Conservation (phyloP, 306 rosid genomes). For the Acacia crassicarpa region DNA sequence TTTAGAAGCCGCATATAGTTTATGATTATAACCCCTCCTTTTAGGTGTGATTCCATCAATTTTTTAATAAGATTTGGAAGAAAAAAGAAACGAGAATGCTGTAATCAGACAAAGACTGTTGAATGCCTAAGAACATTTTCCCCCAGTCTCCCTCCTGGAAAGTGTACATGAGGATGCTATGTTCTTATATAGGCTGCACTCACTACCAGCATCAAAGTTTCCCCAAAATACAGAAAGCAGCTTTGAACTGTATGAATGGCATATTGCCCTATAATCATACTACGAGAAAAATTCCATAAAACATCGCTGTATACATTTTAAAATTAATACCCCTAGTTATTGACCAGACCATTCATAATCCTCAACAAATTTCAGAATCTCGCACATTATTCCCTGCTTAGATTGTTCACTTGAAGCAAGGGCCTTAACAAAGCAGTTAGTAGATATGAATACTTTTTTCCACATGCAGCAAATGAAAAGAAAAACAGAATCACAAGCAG, state of each 20-base stretch:
- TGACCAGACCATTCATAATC: neutral
- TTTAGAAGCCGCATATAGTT: neutral
- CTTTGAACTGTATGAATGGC: neutral
- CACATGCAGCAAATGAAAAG: neutral
- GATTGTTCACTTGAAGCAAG: neutral
- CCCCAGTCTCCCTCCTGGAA: neutral
- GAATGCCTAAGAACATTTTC: conserved; percentile 8
- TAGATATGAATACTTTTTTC: conserved; percentile 12
- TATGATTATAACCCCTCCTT: conserved; percentile 9
- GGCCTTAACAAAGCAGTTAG: neutral
- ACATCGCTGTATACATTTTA: neutral
- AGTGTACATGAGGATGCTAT: neutral
- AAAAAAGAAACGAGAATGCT: neutral
- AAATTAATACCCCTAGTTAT: neutral
- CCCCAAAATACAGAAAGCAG: neutral
- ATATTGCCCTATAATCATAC: neutral
- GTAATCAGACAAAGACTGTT: neutral
- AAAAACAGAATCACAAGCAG: no score
- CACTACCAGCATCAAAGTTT: neutral
- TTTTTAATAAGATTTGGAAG: neutral
- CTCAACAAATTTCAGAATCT: conserved; percentile 1
- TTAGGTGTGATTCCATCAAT: neutral
- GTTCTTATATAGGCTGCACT: neutral
- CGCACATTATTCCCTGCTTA: neutral
- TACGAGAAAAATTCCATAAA: neutral